Evolutionary conservation across 768 basidiomycete species (phyloP).

Genomic region (Boletus subcaerulescens): DNA sequence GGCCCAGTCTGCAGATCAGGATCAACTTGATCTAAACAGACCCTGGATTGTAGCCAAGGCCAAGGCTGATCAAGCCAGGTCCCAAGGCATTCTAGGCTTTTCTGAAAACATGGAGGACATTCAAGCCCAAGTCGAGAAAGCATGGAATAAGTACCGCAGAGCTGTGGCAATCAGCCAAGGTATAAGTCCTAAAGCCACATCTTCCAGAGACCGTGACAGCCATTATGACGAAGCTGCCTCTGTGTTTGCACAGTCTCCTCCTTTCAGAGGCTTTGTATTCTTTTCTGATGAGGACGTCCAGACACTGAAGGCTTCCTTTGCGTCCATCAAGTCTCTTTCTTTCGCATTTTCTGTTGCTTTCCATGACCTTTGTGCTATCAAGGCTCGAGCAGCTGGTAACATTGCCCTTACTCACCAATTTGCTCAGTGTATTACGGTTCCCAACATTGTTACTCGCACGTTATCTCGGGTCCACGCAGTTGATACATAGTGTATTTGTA

Average conservation of each 20-base stretch:
- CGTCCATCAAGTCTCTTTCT: constrained; percentile 32
- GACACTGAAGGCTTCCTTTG: constrained; percentile 52
- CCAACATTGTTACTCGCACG: constrained; percentile 14
- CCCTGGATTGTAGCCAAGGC: constrained; percentile 37
- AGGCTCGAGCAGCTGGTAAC: constrained; percentile 40
- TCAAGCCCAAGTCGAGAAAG: constrained; percentile 35
- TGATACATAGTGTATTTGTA: not conserved
- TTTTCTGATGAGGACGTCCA: constrained; percentile 36
- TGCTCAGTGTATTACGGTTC: constrained; percentile 23
- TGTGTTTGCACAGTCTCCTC: constrained; percentile 26
- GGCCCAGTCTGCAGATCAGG: not conserved
- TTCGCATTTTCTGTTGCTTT: constrained; percentile 61
- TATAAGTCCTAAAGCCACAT: not conserved
- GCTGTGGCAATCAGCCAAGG: constrained; percentile 6
- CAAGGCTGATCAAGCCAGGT: constrained; percentile 2
- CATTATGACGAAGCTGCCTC: constrained; percentile 26
- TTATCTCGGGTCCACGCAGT: constrained; percentile 15
- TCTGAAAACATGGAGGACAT: constrained; percentile 40
- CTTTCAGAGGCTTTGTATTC: constrained; percentile 18
- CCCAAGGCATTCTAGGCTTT: constrained; percentile 16
- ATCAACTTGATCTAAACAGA: constrained; percentile 34
- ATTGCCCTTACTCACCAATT: constrained; percentile 22
- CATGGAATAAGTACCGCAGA: constrained; percentile 15
- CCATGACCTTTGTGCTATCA: constrained; percentile 49
- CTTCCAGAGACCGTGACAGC: not conserved